A percentile compares a stretch with the other conserved stretches of the same genome.
Evolutionary conservation across 2,329 filamentous ascomycete genomes (phyloP).

Genomic region (Epichloe brachyelytri): DNA sequence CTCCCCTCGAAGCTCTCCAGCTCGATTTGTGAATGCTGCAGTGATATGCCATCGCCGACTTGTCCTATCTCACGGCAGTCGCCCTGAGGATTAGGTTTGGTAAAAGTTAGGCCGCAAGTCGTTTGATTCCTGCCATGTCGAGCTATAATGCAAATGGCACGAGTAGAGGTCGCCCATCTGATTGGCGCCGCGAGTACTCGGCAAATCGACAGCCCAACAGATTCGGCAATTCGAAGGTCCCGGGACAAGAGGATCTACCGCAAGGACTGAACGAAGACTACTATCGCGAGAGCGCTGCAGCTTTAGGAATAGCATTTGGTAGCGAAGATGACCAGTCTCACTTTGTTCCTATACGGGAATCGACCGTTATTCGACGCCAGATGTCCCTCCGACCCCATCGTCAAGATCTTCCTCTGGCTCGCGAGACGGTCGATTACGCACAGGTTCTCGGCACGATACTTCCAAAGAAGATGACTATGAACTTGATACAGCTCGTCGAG

Average conservation of each 20-base stretch:
- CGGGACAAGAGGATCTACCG: background rate
- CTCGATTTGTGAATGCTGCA: too few species aligned
- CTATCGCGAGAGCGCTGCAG: conserved; percentile 2
- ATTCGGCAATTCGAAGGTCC: background rate
- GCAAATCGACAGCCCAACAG: background rate
- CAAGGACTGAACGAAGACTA: conserved; percentile 2
- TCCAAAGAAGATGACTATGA: conserved; percentile 4
- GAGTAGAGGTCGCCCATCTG: background rate
- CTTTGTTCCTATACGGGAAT: background rate
- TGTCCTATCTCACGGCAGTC: background rate
- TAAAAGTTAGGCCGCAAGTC: background rate
- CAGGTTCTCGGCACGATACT: conserved; percentile 3
- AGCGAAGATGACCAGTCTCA: background rate
- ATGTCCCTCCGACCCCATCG: conserved; percentile 1
- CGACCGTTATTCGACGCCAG: background rate
- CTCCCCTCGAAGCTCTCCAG: too few species aligned
- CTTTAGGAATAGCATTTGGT: background rate
- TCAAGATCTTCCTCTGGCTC: conserved; percentile 16
- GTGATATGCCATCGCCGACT: background rate
- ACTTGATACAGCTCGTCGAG: conserved; percentile 25
- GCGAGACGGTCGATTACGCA: conserved; percentile 9
- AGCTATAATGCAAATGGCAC: background rate
- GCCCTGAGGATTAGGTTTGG: background rate
- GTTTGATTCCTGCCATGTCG: background rate
- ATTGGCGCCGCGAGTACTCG: background rate